Conservation (phyloP, 768 basidiomycete genomes). For the Naganishia friedmannii region DNA sequence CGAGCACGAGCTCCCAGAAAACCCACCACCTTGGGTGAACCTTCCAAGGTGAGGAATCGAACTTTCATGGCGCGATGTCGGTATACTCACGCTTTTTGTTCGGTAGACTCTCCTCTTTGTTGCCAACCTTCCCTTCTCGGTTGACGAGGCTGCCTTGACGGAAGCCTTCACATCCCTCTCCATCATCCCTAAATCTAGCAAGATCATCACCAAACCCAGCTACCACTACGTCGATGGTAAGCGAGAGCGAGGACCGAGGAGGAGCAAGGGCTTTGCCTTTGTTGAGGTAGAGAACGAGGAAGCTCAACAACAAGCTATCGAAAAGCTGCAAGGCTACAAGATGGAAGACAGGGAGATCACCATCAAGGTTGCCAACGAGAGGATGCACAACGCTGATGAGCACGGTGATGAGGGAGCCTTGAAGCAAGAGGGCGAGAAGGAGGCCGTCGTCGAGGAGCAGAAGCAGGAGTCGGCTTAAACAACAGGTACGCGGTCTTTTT, state of each 20-base stretch:
- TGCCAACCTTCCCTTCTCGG: constrained; percentile 93
- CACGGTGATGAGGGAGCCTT: constrained; percentile 14
- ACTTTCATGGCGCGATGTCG: background rate
- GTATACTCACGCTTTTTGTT: background rate
- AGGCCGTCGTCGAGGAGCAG: constrained; percentile 16
- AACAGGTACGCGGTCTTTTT: background rate
- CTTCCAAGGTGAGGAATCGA: constrained; percentile 39
- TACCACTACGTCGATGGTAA: constrained; percentile 31
- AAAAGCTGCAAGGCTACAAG: constrained; percentile 79
- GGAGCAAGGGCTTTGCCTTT: constrained; percentile 96
- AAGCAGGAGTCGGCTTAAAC: constrained; percentile 18
- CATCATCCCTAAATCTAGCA: constrained; percentile 76
- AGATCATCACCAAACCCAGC: constrained; percentile 66
- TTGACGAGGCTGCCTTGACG: constrained; percentile 77
- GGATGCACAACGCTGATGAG: constrained; percentile 36
- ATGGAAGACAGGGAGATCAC: constrained; percentile 79
- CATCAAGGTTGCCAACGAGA: constrained; percentile 92
- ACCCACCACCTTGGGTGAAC: constrained; percentile 40
- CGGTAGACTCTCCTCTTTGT: constrained; percentile 69
- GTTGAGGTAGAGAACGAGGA: constrained; percentile 88
- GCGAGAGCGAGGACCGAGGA: constrained; percentile 48
- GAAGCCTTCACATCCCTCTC: constrained; percentile 82
- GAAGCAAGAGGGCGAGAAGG: constrained; percentile 22
- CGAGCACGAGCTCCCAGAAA: constrained; percentile 34
- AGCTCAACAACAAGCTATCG: constrained; percentile 87